Evolutionary conservation across 2,329 filamentous ascomycete genomes (phyloP), one percentile per base, ranked within the genome.

Genomic region (Phaeosphaeriaceae sp.): DNA sequence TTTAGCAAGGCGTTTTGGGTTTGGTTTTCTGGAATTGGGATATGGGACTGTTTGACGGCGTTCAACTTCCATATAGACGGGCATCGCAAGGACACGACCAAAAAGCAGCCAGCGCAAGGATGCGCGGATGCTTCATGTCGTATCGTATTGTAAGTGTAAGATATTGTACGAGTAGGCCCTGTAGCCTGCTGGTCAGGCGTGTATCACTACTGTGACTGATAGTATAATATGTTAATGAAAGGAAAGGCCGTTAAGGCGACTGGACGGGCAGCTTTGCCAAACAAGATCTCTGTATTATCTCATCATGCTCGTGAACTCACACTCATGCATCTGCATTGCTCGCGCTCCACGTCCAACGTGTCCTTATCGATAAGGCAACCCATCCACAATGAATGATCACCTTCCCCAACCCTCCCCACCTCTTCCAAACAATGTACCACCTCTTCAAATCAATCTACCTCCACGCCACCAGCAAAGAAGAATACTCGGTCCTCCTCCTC

Each of bases 381-480:
- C 31, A 36, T 11, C 7, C 47, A 33, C 24, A 49, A 45, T 48
- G 11, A 41, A 25, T 19, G 13, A 20, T 49, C 36, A 31, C 21
- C 51, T 4, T 27, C 25, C 25, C 25, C 25, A 27, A 27, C 9
- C 53, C 53, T 21, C 63, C 60, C 22, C 62, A 63, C 65, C 63
- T 68, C 60, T 62, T 66, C 56, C 45, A 61, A 53, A 70, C 62
- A 63, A 97, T 97, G 94, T 98, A 97, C 82, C 94, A 98, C 82
- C 88, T 99, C 70, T 89, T 92, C 73, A 97, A 97, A 79, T 93
- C 92, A 58, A 85, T 99, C 57, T 99, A 98, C 81, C 87, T 95
- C 71, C 92, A 97, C 77, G 94, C 92, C 56, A 98, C 94, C 19
- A 96, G 92, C 81, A 98, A 97, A 87, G 93, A 98, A 87, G 94